Evolutionary conservation across 2,329 filamentous ascomycete genomes (phyloP), one percentile per base, ranked within the genome.

Genomic region (Biscogniauxia sp.): DNA sequence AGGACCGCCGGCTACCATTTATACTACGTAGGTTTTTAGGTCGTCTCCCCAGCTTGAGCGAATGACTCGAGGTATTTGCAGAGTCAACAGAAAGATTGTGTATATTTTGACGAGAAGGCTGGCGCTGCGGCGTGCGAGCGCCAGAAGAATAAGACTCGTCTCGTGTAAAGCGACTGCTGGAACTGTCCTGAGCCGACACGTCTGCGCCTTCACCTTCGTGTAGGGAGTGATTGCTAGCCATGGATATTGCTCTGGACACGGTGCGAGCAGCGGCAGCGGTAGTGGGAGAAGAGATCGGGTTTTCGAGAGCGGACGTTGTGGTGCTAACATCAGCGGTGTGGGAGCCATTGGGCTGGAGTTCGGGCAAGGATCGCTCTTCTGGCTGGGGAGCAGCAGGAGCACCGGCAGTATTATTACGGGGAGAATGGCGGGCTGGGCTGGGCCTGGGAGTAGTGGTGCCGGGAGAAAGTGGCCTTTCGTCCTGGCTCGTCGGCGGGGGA

Each of bases 21-120:
- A 83, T 80, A 70, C 83, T 87, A 57, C 82, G 81, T 19, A 88
- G 74, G 64, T 84, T 88, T 65, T 82, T 85, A 13, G 84, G 84
- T 37, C 82, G 78, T 55, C 73, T 77, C n/a, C 75, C 76, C 55
- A 75, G 73, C 51, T 79, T 78, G 23, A 86, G 74, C 1, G 80
- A 76, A 53, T 78, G 72, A 7, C 81, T 81, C 0, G 79, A 77
- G 3, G 79, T 82, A 65, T 73, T 78, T 20, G 79, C 82, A 1
- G 77, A 77, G 64, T 85, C 82, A 6, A 72, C 60, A 0, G 72
- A 70, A 7, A 63, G 60, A n/a, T 61, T 69, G 52, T 70, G 72
- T 17, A 73, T 64, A 54, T 72, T 75, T 4, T 66, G 62, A 32
- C 76, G 76, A 3, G 76, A 76, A 17, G 60, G 64, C n/a, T 69